Evolutionary conservation across 768 basidiomycete species (phyloP).

Genomic region (Amylocystis lapponica): DNA sequence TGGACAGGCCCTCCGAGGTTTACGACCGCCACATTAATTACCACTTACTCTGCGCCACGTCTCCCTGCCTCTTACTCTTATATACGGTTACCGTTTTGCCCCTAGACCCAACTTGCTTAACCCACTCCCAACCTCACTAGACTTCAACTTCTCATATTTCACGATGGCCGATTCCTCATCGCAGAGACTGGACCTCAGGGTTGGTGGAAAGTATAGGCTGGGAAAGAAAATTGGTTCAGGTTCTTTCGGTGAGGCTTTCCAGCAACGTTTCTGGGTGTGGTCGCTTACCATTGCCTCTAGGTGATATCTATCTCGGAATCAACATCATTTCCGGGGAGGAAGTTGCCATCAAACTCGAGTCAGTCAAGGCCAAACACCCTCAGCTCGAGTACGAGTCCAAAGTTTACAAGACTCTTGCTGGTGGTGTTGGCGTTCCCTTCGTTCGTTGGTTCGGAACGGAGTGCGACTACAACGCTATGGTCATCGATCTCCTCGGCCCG

Average conservation of each 20-base stretch:
- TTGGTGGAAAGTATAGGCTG: slow-evolving; percentile 93
- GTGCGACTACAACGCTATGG: slow-evolving; percentile 99
- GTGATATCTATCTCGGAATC: slow-evolving; percentile 98
- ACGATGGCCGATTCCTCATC: slow-evolving; percentile 69
- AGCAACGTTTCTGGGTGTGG: background rate
- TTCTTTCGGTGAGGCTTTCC: slow-evolving; percentile 74
- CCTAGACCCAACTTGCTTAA: too few species aligned
- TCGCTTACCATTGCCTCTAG: slow-evolving; percentile 34
- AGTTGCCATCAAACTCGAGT: slow-evolving; percentile 99
- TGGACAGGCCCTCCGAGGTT: too few species aligned
- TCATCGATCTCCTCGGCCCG: slow-evolving; percentile 91
- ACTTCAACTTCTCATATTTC: slow-evolving; percentile 8
- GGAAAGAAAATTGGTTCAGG: slow-evolving; percentile 99
- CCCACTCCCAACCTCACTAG: background rate
- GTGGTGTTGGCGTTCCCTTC: slow-evolving; percentile 97
- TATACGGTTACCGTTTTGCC: too few species aligned
- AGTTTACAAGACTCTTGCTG: slow-evolving; percentile 96
- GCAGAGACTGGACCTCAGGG: slow-evolving; percentile 78
- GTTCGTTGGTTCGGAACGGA: slow-evolving; percentile 94
- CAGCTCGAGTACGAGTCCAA: slow-evolving; percentile 98
- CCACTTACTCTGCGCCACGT: too few species aligned
- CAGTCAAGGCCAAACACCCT: slow-evolving; percentile 99
- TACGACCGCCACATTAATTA: too few species aligned
- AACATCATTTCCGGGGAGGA: slow-evolving; percentile 99
- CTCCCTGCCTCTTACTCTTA: too few species aligned